Evolutionary conservation across 208 protist genomes (phyloP).

Genomic region (Leishmania martiniquensis): DNA sequence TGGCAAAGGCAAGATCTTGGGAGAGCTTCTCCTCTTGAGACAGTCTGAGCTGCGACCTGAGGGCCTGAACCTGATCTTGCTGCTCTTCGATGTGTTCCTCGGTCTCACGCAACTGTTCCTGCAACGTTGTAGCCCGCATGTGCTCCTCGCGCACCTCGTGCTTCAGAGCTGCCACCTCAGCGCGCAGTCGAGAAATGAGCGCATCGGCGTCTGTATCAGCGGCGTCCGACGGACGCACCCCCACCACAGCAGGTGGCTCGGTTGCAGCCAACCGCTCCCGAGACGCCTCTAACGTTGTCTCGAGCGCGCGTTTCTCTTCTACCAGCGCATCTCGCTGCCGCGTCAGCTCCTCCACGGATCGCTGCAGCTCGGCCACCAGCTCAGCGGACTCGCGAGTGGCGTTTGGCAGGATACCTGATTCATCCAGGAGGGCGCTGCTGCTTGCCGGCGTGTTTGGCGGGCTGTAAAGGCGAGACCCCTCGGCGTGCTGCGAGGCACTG

Average conservation of each 20-base stretch:
- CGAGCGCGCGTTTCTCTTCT: conserved; percentile 16
- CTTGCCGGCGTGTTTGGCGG: conserved; percentile 16
- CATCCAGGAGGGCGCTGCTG: conserved; percentile 16
- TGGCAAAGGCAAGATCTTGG: conserved; percentile 25
- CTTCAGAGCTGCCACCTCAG: conserved; percentile 17
- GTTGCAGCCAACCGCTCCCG: background rate
- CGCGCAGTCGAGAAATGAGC: conserved; percentile 13
- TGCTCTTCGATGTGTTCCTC: conserved; percentile 38
- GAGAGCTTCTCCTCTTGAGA: conserved; percentile 43
- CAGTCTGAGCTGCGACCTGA: conserved; percentile 35
- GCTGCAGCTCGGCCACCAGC: conserved; percentile 23
- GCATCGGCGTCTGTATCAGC: conserved; percentile 7
- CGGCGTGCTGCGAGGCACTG: conserved; percentile 2
- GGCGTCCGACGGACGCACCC: background rate
- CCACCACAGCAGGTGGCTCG: background rate
- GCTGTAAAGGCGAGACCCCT: conserved; percentile 31
- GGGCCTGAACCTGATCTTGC: conserved; percentile 34
- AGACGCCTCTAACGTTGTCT: conserved; percentile 15
- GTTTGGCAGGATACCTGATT: conserved; percentile 8
- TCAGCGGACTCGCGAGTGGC: conserved; percentile 12
- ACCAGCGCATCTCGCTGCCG: conserved; percentile 19
- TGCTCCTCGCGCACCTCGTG: conserved; percentile 27
- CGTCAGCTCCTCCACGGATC: conserved; percentile 17
- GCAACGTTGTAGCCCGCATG: conserved; percentile 20
- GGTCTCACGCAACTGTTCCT: conserved; percentile 27